These are phyloP conservation scores for Guillardia theta DNA, from an alignment of 78 protist genomes.

Conservation along the genomic window DNA sequence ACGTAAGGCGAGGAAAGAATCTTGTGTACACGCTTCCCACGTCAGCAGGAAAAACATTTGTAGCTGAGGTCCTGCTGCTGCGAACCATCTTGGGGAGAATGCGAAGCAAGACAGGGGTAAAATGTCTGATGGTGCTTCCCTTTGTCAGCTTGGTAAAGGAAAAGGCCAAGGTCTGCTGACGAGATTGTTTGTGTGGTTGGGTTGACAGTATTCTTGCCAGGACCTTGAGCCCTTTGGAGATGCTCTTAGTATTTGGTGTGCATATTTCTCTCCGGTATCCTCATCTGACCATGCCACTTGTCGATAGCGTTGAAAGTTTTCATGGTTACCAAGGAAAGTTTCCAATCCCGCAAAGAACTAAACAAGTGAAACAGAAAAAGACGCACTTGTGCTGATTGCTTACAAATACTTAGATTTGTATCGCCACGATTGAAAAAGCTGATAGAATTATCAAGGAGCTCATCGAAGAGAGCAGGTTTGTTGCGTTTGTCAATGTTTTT, in stretches of 20 bases:
- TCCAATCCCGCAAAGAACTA: background rate
- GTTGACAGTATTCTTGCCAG: background rate
- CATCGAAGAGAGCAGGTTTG: constrained; percentile 71
- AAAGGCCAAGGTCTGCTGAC: background rate
- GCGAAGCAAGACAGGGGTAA: too few relatives aligned
- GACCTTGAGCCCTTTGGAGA: background rate
- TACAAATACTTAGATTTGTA: too few relatives aligned
- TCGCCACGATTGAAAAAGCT: constrained; percentile 85
- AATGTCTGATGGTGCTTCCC: background rate
- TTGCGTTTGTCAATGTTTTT: too few relatives aligned
- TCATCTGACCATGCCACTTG: background rate
- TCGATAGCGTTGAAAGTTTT: background rate
- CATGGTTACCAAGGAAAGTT: background rate
- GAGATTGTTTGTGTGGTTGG: background rate
- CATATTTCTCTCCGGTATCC: background rate
- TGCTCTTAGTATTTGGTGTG: background rate
- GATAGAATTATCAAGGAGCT: constrained; percentile 62
- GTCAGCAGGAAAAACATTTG: background rate
- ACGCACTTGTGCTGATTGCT: too few relatives aligned
- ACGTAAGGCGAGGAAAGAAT: background rate
- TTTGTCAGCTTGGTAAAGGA: background rate
- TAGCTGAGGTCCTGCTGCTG: background rate
- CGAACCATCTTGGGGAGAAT: background rate
- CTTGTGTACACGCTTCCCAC: constrained; percentile 1
- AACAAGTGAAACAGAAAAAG: too few relatives aligned